Evolutionary conservation across 2,329 filamentous ascomycete genomes (phyloP).

Genomic region (Tympanopsis confertula): DNA sequence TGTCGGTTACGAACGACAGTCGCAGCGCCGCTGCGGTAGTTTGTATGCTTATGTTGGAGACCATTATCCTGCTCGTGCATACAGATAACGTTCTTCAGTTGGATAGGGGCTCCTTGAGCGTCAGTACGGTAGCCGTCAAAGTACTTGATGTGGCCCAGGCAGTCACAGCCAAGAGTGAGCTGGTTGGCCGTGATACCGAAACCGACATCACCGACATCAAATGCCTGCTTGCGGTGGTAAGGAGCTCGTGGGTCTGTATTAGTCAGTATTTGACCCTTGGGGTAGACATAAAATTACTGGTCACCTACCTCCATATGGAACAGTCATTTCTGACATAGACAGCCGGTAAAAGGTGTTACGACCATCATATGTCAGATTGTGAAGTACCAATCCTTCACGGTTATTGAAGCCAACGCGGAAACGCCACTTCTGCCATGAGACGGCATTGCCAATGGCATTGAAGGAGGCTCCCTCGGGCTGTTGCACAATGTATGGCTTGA

Average conservation of each 20-base stretch:
- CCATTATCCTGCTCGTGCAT: not conserved
- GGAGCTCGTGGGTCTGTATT: not conserved
- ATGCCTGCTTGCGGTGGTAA: conserved; percentile 1
- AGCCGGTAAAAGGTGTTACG: not conserved
- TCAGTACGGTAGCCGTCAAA: conserved; percentile 88
- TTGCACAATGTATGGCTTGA: conserved; percentile 1
- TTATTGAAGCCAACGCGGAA: conserved; percentile 1
- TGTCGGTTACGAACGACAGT: conserved; percentile 1
- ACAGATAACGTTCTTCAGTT: conserved; percentile 1
- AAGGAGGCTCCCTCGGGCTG: not conserved
- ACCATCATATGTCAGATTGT: not conserved
- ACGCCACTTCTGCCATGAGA: conserved; percentile 1
- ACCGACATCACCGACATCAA: conserved; percentile 1
- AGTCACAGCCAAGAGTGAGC: conserved; percentile 1
- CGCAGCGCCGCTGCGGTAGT: conserved; percentile 1
- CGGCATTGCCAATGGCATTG: not conserved
- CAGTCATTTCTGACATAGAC: conserved; percentile 1
- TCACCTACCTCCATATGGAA: conserved; percentile 1
- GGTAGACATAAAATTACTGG: too few species aligned
- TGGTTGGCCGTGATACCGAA: conserved; percentile 1
- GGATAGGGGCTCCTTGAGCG: conserved; percentile 29
- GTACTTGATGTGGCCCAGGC: conserved; percentile 57
- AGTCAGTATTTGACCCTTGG: too few species aligned
- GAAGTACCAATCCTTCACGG: not conserved
- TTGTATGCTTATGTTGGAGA: conserved; percentile 3